These are phyloP conservation scores for Laetiporus sulphureus DNA, from an alignment of 1,284 basidiomycete species.

Conservation along the genomic window DNA sequence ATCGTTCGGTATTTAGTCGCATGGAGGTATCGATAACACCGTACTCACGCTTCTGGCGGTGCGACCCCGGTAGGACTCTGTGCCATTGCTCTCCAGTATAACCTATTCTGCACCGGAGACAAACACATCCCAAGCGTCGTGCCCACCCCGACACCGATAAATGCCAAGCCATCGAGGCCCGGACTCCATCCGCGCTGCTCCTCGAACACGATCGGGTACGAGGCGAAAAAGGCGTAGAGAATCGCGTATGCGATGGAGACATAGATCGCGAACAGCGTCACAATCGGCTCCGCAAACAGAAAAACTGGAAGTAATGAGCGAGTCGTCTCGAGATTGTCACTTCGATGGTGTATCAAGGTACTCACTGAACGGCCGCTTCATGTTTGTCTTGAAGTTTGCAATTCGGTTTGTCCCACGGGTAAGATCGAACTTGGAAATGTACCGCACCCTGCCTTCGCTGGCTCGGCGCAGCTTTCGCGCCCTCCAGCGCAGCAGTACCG, in stretches of 20 bases:
- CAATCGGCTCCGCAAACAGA: conserved; percentile 63
- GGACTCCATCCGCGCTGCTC: conserved; percentile 51
- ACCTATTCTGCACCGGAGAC: conserved; percentile 48
- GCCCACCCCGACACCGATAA: conserved; percentile 59
- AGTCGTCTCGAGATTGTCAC: background rate
- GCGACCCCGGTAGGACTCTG: conserved; percentile 44
- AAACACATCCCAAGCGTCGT: conserved; percentile 46
- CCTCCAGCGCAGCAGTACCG: conserved; percentile 55
- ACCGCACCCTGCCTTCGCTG: conserved; percentile 36
- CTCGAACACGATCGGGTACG: conserved; percentile 59
- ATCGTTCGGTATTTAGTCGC: conserved; percentile 7
- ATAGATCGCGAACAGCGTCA: conserved; percentile 60
- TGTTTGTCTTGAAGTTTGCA: conserved; percentile 35
- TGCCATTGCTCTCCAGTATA: conserved; percentile 48
- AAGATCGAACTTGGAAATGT: conserved; percentile 51
- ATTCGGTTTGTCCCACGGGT: conserved; percentile 37
- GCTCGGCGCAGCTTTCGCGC: conserved; percentile 42
- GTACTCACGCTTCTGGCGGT: conserved; percentile 54
- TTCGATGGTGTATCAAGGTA: conserved; percentile 8
- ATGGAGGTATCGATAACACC: background rate
- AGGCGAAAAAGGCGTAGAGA: conserved; percentile 52
- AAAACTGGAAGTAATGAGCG: conserved; percentile 35
- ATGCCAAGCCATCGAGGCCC: conserved; percentile 56
- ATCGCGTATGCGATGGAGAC: conserved; percentile 61
- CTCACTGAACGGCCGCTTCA: conserved; percentile 57